Percentiles rank a stretch among this genome's conserved stretches.
phyloP scores from a whole-genome alignment of 2,329 filamentous ascomycete species.

The Colletotrichum caudatum region DNA sequence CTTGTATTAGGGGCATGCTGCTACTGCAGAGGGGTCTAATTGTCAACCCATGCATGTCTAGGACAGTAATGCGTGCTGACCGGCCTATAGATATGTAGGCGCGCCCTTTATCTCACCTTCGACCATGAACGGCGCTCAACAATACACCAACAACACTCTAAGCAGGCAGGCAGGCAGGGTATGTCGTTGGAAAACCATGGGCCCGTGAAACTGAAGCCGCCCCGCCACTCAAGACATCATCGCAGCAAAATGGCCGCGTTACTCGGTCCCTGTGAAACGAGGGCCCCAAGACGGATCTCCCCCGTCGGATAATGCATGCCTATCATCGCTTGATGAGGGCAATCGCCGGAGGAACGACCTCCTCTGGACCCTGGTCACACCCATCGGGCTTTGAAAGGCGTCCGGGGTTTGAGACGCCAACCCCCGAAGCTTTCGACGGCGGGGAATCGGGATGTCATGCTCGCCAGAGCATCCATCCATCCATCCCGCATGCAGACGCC shows the following conservation, averaged over 20 bases:
- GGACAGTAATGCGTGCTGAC: too few species aligned
- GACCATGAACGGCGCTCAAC: too few species aligned
- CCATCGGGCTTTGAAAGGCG: conserved; percentile 42
- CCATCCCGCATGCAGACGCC: background rate
- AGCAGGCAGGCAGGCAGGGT: too few species aligned
- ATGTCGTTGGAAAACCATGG: background rate
- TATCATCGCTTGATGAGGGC: background rate
- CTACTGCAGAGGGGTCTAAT: too few species aligned
- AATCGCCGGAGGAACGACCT: background rate
- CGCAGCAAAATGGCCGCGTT: background rate
- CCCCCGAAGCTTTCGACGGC: conserved; percentile 3
- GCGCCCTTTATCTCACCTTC: too few species aligned
- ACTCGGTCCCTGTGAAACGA: background rate
- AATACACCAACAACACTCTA: too few species aligned
- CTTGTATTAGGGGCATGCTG: too few species aligned
- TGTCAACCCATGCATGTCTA: too few species aligned
- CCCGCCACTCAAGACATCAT: background rate
- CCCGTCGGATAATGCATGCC: background rate
- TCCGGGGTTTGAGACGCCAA: conserved; percentile 43
- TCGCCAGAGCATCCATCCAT: background rate
- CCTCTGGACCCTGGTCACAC: background rate
- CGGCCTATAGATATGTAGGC: too few species aligned
- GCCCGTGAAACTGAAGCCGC: background rate
- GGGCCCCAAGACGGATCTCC: background rate
- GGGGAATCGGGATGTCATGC: background rate